Base-by-base conservation (phyloP, 2,329 filamentous ascomycete genomes). In the Cercospora berteroae region DNA sequence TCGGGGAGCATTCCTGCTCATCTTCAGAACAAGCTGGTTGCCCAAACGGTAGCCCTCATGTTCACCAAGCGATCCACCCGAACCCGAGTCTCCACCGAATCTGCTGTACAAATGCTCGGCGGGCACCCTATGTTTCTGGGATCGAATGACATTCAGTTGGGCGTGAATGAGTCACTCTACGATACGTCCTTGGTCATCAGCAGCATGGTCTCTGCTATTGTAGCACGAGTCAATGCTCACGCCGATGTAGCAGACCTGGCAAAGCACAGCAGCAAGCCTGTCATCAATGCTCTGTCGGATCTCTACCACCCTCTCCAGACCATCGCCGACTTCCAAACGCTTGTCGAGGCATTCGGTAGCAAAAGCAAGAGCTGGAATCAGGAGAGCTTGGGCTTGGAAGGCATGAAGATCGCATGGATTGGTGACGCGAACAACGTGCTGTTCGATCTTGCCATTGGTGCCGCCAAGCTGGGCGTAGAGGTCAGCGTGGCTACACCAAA, bases 361-460 rank as follows among this genome's bases (percentile, higher is more conserved):
- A 68, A 67, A 3, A 66, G 71, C 48, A 82, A 84, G 44, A 59
- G 55, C 0, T 67, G 63, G 42, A 59, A 67, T 23, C 67, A 67
- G 36, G 76, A 78, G 13, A 82, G 83, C 62, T 84, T 96, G 7
- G 91, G 92, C 1, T 83, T 96, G 4, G 87, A 92, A 72, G 92
- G 93, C 0, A 80, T 97, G 75, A 98, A 97, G 81, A 87, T 98
- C 69, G 94, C 95, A 16, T 99, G 95, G 95, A 85, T 99, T 56
- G 94, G 94, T 63, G 94, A 99, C 78, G 93, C 93, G 10, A 99
- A 98, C 83, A 99, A 99, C 74, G 94, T 99, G 29, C 87, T 98
- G 25, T 97, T 94, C 77, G 94, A 99, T 77, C 85, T 98, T 63
- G 93, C 94, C 59, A 94, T 95, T 72, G 94, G 87, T 48, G 93